Conservation (phyloP, 768 basidiomycete genomes). For the Cystobasidium onofrii region DNA sequence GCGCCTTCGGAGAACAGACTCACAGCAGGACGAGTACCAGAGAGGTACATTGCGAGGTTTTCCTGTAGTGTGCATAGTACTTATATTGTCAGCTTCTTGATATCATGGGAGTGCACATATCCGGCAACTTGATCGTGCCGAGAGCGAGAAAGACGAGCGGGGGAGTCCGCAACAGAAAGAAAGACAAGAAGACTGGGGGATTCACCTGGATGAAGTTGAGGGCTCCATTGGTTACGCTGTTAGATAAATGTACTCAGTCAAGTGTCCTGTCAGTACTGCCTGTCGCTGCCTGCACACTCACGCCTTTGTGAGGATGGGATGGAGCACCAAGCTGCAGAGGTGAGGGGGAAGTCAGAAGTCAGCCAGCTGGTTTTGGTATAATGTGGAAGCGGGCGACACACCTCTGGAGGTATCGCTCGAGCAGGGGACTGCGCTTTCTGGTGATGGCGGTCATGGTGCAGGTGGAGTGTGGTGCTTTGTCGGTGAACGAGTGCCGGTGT, state of each 20-base stretch:
- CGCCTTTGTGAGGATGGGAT: constrained; percentile 29
- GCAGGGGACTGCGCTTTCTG: constrained; percentile 7
- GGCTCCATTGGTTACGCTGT: constrained; percentile 24
- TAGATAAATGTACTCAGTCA: background rate
- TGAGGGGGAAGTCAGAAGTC: background rate
- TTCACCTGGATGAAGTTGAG: constrained; percentile 28
- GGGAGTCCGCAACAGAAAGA: background rate
- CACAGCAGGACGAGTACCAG: constrained; percentile 20
- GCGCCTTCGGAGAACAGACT: background rate
- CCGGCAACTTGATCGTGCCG: background rate
- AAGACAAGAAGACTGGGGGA: background rate
- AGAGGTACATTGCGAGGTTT: constrained; percentile 24
- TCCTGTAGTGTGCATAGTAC: background rate
- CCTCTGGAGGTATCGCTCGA: constrained; percentile 18
- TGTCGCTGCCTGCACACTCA: background rate
- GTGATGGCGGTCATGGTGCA: background rate
- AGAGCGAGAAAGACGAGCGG: too few relatives aligned
- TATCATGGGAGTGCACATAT: too few relatives aligned
- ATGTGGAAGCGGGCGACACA: background rate
- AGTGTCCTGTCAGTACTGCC: background rate
- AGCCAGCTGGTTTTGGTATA: too few relatives aligned
- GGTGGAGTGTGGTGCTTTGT: background rate
- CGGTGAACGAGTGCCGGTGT: background rate
- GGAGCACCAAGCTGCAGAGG: constrained; percentile 12
- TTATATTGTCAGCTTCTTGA: background rate